phyloP scores from a whole-genome alignment of 345 rosid species.

The Euphorbia peplus region DNA sequence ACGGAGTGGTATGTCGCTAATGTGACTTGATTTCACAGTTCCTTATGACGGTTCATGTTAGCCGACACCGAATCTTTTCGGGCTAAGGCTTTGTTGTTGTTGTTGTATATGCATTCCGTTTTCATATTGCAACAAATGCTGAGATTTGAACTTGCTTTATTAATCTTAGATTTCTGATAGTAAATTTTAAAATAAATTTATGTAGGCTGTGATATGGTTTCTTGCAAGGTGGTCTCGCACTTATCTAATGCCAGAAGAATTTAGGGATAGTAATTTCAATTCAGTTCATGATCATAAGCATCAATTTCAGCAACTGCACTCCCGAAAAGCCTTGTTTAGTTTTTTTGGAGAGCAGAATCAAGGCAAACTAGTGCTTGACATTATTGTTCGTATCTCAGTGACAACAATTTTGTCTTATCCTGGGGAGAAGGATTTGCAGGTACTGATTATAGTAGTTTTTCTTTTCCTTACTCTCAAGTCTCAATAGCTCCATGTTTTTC shows the following conservation, averaged over 20 bases:
- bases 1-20: no score
- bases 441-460: constrained; percentile 25
- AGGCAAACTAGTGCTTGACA: constrained; percentile 75
- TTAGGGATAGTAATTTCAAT: constrained; percentile 39
- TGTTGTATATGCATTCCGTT: not conserved
- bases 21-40: no score
- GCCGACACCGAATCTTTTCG: no score
- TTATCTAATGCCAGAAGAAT: constrained; percentile 72
- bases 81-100: no score
- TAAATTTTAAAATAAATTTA: not conserved
- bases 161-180: not conserved
- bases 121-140: not conserved
- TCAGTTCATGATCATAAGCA: constrained; percentile 35
- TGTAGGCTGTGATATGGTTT: constrained; percentile 94
- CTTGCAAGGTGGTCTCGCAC: constrained; percentile 95
- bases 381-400: constrained; percentile 68
- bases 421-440: constrained; percentile 97
- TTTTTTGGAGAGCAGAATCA: constrained; percentile 82
- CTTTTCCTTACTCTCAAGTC: constrained; percentile 3
- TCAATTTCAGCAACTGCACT: constrained; percentile 47
- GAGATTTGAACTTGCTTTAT: not conserved
- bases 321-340: constrained; percentile 52
- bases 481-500: constrained; percentile 9
- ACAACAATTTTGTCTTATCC: constrained; percentile 82
- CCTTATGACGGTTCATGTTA: no score